Base-by-base conservation (phyloP, 306 rosid genomes). In the Gynostemma pentaphyllum region DNA sequence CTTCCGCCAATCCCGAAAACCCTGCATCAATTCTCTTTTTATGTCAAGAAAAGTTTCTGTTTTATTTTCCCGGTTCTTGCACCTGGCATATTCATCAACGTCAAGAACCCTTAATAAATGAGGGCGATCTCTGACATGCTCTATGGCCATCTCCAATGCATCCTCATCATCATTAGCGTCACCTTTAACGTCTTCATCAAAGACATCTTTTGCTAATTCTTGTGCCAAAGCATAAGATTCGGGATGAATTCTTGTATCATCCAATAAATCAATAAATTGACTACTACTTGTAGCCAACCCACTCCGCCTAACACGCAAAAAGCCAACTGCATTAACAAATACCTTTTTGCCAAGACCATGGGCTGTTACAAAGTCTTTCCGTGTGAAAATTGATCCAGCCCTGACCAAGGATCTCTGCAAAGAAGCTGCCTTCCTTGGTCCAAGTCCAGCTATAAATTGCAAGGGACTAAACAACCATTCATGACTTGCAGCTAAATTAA, bases 241-340 rank as follows among this genome's bases (percentile, higher is more conserved):
- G 5, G 99, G 99, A 78, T 94, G 99, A 68, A 94, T 94, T 74
- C 99, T 82, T 15, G 99, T 94, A 81, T 94, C 97, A 75, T 94
- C 99, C 76, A 94, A 78, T 76, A 94, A 79, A 78, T 94, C 99
- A 51, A 94, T 86, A 79, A 79, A 86, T 59, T 88, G 95, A 78
- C 90, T 86, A 80, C 97, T 86, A 70, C 82, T 83, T 27, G 90
- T 81, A 73, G 94, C 99, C 87, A 86, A 73, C 52, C 99, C 99
- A 80, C 97, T 84, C 45, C 99, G 78, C 72, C 94, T 80, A 39
- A 94, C 88, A 75, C 97, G 97, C 85, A 94, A 69, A 74, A 88
- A 94, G 72, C 99, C 99, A 70, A 77, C 94, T 1, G 99, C 95
- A 45, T 94, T 94, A 68, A 86, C 90, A 74, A 94, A 94, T 19